A percentile compares a stretch with the other conserved stretches of the same genome.
Evolutionary conservation across 2,329 filamentous ascomycete species (phyloP).

Genomic region (Diaporthe eres): DNA sequence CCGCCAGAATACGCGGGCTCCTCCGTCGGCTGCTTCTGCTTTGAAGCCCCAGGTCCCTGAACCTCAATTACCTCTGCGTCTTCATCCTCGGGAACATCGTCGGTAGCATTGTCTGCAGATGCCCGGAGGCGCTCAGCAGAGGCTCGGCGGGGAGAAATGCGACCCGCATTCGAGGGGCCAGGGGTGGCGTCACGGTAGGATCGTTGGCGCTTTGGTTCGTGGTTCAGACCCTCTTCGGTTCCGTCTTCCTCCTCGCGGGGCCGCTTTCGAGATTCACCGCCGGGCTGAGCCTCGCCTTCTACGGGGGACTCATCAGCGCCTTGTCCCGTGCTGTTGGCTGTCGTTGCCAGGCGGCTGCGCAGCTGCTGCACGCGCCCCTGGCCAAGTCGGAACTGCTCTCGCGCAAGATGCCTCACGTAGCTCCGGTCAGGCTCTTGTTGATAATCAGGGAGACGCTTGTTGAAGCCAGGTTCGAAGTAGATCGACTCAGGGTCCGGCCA

Average conservation of each 20-base stretch:
- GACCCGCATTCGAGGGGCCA: not conserved
- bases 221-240: not conserved
- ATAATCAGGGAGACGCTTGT: not conserved
- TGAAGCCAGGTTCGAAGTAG: no score
- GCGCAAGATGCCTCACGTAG: not conserved
- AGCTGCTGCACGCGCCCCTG: not conserved
- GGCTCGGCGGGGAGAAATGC: not conserved
- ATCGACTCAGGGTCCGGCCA: not conserved
- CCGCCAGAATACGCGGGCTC: no score
- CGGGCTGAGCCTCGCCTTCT: not conserved
- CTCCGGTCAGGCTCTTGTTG: not conserved
- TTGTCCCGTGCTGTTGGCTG: no score
- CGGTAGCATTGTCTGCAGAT: not conserved
- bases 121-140: not conserved
- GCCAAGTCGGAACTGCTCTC: not conserved
- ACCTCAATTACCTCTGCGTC: not conserved
- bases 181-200: not conserved
- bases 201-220: not conserved
- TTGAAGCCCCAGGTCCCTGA: not conserved
- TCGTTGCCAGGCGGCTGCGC: not conserved
- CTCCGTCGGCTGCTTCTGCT: not conserved
- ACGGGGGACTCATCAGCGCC: fast-evolving
- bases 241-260: not conserved
- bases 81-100: not conserved
- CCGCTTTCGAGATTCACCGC: not conserved